Evolutionary conservation across 2,329 filamentous ascomycete genomes (phyloP), one percentile per base, ranked within the genome.

Genomic region (Xylaria polymorpha): DNA sequence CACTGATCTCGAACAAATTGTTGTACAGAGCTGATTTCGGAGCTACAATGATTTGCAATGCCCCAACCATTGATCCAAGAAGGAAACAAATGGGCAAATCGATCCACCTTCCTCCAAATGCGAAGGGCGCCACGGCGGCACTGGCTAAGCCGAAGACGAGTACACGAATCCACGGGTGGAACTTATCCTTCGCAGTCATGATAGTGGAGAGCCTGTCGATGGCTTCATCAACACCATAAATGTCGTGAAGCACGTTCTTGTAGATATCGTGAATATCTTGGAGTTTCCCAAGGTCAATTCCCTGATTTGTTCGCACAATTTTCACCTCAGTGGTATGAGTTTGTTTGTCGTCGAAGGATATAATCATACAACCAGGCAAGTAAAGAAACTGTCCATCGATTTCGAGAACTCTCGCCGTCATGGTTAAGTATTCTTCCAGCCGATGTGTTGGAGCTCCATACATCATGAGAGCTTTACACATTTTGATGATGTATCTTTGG

Each of bases 361-460:
- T 92, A 66, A 98, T 92, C 94, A 98, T 98, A 77, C 93, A 97
- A 0, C 93, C 93, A 0, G 94, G 94, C 37, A 97, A 88, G 78
- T 97, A 98, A 25, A 97, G 83, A 74, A 96, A 97, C 75, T 97
- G 94, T 6, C 91, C 92, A 72, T 97, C 92, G 18, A 97, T 94
- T 79, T 94, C 92, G 44, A 98, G 86, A 1, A 96, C 92, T n/a
- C 92, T 87, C 1, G 94, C 91, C 9, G 92, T 94, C 92, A 95
- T 97, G 71, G 87, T 90, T 88, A 98, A 91, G 79, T 97, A 97
- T 78, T 97, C 92, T 80, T 98, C 94, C 22, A 98, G 84, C 12
- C 94, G 90, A 82, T 98, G 94, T 0, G 94, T 97, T 0, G 94
- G 94, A 0, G 94, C 94, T 14, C 94, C 94, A 72, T 93, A 97